phyloP scores from a whole-genome alignment of 495 filamentous ascomycete genomes.

The Endocarpon pusillum region DNA sequence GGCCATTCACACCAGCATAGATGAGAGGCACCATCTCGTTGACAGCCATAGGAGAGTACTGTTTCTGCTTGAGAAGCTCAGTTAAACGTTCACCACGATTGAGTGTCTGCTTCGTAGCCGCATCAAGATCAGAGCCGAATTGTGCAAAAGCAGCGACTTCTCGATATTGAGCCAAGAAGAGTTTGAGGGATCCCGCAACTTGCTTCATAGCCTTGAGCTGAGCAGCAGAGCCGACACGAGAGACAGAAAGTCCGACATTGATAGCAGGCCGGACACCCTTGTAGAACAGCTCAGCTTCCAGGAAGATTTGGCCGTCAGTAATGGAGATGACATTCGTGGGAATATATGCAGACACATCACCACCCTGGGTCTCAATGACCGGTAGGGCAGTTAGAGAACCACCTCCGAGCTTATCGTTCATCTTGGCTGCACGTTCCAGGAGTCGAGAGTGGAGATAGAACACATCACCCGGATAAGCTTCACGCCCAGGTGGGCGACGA shows the following conservation, averaged over 20 bases:
- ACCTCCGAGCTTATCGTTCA: slow-evolving; percentile 89
- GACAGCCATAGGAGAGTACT: slow-evolving; percentile 97
- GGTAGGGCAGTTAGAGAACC: slow-evolving; percentile 95
- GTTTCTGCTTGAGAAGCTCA: slow-evolving; percentile 99
- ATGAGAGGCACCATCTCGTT: slow-evolving; percentile 99
- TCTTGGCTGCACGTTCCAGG: slow-evolving; percentile 97
- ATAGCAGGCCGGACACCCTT: slow-evolving; percentile 99
- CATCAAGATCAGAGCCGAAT: slow-evolving; percentile 99
- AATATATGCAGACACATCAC: slow-evolving; percentile 99
- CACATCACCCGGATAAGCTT: slow-evolving; percentile 98
- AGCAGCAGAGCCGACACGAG: slow-evolving; percentile 97
- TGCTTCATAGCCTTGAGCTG: slow-evolving; percentile 99
- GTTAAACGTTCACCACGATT: slow-evolving; percentile 98
- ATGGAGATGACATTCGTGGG: slow-evolving; percentile 99
- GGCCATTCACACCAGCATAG: slow-evolving; percentile 97
- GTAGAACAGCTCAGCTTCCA: slow-evolving; percentile 99
- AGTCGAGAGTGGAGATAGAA: slow-evolving; percentile 99
- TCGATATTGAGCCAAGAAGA: slow-evolving; percentile 99
- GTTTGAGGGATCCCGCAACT: slow-evolving; percentile 97
- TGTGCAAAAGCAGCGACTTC: slow-evolving; percentile 99
- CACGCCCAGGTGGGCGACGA: slow-evolving; percentile 97
- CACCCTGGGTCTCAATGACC: slow-evolving; percentile 99
- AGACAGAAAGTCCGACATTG: slow-evolving; percentile 99
- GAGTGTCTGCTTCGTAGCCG: slow-evolving; percentile 96
- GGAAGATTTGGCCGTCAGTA: slow-evolving; percentile 98